These are phyloP conservation scores for Rhytidiadelphus loreus DNA, from an alignment of 225 moss, liverwort and hornwort genomes.

Conservation along the genomic window DNA sequence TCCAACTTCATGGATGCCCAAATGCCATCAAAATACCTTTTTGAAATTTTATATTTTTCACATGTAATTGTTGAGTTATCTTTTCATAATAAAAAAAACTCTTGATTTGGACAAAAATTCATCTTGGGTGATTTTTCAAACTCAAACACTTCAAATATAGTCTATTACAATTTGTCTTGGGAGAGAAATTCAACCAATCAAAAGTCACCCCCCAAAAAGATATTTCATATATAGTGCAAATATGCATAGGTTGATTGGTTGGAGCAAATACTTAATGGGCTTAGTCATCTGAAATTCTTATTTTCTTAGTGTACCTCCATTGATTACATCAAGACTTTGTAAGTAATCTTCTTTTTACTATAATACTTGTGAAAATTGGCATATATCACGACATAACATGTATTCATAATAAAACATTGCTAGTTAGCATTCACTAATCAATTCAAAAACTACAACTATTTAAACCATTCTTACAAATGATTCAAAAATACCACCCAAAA, in stretches of 20 bases:
- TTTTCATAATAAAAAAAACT: not conserved
- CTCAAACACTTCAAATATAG: not conserved
- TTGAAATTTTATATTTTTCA: not conserved
- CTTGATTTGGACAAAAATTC: not conserved
- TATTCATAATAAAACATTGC: not conserved
- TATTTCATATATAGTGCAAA: rapidly evolving
- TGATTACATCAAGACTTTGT: not conserved
- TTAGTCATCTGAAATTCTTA: rapidly evolving
- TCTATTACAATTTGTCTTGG: rapidly evolving
- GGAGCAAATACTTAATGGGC: not conserved
- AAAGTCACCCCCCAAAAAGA: rapidly evolving
- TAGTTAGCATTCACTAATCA: not conserved
- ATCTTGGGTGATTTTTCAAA: not conserved
- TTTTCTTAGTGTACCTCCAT: not conserved
- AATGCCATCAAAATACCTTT: not conserved
- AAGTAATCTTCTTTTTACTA: not conserved
- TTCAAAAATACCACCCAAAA: no score
- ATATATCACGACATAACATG: rapidly evolving
- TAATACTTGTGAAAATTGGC: no score
- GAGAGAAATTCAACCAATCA: rapidly evolving
- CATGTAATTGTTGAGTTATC: not conserved
- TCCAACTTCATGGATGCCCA: rapidly evolving
- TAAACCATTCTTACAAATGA: not conserved
- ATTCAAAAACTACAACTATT: not conserved
- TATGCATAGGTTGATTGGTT: rapidly evolving